phyloP scores from a whole-genome alignment of 495 filamentous ascomycete species.

The Neurospora sp. region DNA sequence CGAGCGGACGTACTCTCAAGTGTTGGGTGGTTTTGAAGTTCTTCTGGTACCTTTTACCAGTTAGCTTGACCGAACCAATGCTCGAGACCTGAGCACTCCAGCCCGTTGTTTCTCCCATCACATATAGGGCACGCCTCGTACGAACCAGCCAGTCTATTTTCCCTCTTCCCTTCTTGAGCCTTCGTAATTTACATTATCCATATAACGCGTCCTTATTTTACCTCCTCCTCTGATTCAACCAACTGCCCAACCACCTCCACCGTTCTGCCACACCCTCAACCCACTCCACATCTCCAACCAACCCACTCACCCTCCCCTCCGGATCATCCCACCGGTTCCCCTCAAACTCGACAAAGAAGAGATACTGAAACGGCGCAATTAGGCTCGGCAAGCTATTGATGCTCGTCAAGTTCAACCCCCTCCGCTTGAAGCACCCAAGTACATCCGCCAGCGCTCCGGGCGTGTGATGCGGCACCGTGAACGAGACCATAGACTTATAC shows the following conservation, averaged over 20 bases:
- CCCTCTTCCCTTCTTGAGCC: background rate
- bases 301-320: slow-evolving; percentile 40
- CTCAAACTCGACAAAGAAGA: slow-evolving; percentile 90
- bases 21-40: background rate
- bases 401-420: slow-evolving; percentile 73
- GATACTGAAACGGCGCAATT: slow-evolving; percentile 71
- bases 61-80: background rate
- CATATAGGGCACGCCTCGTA: background rate
- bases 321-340: slow-evolving; percentile 41
- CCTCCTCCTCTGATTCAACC: slow-evolving; percentile 31
- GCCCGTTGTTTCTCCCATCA: background rate
- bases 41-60: background rate
- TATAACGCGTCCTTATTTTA: background rate
- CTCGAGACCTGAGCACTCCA: background rate
- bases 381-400: slow-evolving; percentile 80
- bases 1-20: background rate
- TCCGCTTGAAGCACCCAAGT: slow-evolving; percentile 62
- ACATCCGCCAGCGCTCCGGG: slow-evolving; percentile 76
- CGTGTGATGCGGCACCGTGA: slow-evolving; percentile 66
- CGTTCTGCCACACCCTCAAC: slow-evolving; percentile 30
- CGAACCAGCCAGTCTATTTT: background rate
- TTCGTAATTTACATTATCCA: background rate
- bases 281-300: slow-evolving; percentile 31
- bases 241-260: slow-evolving; percentile 47
- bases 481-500: slow-evolving; percentile 68